Conservation (phyloP, 106 monocot genomes). For the Chionographis japonica region DNA sequence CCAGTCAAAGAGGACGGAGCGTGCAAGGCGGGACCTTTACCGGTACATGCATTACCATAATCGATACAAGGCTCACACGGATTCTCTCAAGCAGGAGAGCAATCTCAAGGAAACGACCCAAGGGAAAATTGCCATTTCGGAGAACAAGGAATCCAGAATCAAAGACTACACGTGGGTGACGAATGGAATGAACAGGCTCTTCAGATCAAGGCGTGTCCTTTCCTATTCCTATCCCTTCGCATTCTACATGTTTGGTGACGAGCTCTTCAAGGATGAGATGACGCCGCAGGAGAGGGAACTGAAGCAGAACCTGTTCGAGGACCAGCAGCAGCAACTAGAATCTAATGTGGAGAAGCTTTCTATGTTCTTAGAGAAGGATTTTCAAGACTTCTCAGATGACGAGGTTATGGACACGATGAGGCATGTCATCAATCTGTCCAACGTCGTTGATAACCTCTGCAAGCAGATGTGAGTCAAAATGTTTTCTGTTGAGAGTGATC, state of each 20-base stretch:
- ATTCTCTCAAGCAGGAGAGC: conserved; percentile 80
- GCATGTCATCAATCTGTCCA: conserved; percentile 67
- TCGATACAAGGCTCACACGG: conserved; percentile 80
- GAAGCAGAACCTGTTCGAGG: conserved; percentile 88
- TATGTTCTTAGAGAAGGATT: conserved; percentile 57
- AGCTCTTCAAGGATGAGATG: conserved; percentile 93
- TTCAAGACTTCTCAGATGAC: conserved; percentile 49
- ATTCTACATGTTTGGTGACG: conserved; percentile 95
- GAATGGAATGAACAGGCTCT: conserved; percentile 67
- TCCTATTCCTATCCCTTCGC: conserved; percentile 94
- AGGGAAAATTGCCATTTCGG: conserved; percentile 58
- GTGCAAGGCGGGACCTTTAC: conserved; percentile 66
- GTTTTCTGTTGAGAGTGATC: background rate
- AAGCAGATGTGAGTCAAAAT: conserved; percentile 60
- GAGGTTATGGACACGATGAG: conserved; percentile 59
- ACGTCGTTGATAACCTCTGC: conserved; percentile 72
- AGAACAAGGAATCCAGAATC: conserved; percentile 63
- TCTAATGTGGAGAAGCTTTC: conserved; percentile 84
- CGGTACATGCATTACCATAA: conserved; percentile 90
- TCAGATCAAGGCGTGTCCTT: conserved; percentile 80
- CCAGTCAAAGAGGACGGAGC: conserved; percentile 40
- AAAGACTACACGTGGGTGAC: conserved; percentile 77
- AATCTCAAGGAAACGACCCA: conserved; percentile 63
- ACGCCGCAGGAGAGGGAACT: conserved; percentile 62
- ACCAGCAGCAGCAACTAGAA: conserved; percentile 91